Conservation (phyloP, 2,329 filamentous ascomycete genomes). For the Arthrobotrys entomopaga region DNA sequence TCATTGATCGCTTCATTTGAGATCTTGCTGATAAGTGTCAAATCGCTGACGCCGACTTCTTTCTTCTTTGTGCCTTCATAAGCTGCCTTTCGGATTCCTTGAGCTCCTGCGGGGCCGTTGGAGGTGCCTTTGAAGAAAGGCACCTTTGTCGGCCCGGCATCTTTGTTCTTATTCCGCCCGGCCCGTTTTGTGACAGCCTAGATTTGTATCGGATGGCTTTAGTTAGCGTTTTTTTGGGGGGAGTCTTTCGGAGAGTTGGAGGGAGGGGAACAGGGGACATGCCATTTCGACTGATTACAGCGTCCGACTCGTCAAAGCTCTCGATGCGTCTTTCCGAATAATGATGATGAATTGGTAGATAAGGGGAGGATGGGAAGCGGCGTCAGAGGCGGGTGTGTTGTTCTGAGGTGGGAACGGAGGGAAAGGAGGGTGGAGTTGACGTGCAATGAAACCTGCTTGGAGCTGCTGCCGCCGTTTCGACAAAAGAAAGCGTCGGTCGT, state of each 20-base stretch:
- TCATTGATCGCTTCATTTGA: conserved; percentile 99
- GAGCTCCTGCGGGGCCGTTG: conserved; percentile 65
- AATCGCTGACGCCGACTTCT: conserved; percentile 96
- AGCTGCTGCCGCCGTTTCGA: background rate
- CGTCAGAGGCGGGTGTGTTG: conserved; percentile 97
- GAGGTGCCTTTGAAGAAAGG: conserved; percentile 58
- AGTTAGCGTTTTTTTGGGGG: conserved; percentile 25
- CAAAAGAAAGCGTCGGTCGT: no score
- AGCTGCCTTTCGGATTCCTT: conserved; percentile 87
- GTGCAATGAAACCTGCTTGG: conserved; percentile 36
- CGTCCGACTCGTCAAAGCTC: conserved; percentile 17
- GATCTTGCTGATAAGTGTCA: conserved; percentile 97
- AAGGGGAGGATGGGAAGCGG: conserved; percentile 89
- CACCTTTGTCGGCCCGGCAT: conserved; percentile 61
- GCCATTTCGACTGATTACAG: conserved; percentile 44
- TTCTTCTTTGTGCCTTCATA: conserved; percentile 99
- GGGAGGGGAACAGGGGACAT: conserved; percentile 16
- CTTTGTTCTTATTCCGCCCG: conserved; percentile 67
- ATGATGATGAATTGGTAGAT: conserved; percentile 22
- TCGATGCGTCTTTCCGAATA: conserved; percentile 24
- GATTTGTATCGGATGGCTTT: conserved; percentile 17
- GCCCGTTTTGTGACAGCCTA: conserved; percentile 70
- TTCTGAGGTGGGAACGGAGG: conserved; percentile 64
- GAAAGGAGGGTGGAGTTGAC: conserved; percentile 17
- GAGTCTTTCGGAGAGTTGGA: conserved; percentile 9